Conservation (phyloP, 352 stramenopile species). For the Phytophthora foliorum region DNA sequence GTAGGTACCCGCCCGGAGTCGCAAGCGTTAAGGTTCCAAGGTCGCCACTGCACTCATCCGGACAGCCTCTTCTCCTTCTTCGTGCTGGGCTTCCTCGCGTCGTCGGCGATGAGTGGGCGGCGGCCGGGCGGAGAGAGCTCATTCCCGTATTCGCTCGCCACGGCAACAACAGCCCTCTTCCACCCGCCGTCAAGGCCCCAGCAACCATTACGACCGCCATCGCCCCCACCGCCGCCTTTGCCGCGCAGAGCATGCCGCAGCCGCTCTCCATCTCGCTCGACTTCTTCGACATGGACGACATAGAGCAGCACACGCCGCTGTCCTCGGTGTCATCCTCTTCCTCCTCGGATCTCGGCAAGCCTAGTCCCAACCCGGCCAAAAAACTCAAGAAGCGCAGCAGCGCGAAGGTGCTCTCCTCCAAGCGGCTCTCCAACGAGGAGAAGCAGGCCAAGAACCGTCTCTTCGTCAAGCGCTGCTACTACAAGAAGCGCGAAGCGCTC, state of each 20-base stretch:
- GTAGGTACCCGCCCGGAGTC: neutral
- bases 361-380: slow-evolving; percentile 13
- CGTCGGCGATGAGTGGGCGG: neutral
- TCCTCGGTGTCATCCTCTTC: slow-evolving; percentile 32
- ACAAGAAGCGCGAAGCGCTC: slow-evolving; percentile 73
- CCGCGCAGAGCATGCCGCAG: slow-evolving; percentile 33
- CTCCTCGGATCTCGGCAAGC: slow-evolving; percentile 30
- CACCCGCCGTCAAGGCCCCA: slow-evolving; percentile 19
- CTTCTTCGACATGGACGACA: slow-evolving; percentile 42
- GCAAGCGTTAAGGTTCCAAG: slow-evolving; percentile 39
- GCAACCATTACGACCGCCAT: slow-evolving; percentile 42
- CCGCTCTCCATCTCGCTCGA: slow-evolving; percentile 50
- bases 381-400: slow-evolving; percentile 45
- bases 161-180: slow-evolving; percentile 26
- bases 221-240: slow-evolving; percentile 27
- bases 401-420: slow-evolving; percentile 36
- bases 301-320: slow-evolving; percentile 35
- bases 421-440: slow-evolving; percentile 56
- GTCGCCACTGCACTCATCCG: slow-evolving; percentile 21
- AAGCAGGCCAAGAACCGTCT: slow-evolving; percentile 77
- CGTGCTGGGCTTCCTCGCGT: slow-evolving; percentile 10
- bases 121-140: slow-evolving; percentile 24
- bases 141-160: slow-evolving; percentile 43
- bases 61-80: slow-evolving; percentile 34
- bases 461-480: slow-evolving; percentile 85